Conservation (phyloP, 2,329 filamentous ascomycete genomes). For the Epichloe brachyelytri region DNA sequence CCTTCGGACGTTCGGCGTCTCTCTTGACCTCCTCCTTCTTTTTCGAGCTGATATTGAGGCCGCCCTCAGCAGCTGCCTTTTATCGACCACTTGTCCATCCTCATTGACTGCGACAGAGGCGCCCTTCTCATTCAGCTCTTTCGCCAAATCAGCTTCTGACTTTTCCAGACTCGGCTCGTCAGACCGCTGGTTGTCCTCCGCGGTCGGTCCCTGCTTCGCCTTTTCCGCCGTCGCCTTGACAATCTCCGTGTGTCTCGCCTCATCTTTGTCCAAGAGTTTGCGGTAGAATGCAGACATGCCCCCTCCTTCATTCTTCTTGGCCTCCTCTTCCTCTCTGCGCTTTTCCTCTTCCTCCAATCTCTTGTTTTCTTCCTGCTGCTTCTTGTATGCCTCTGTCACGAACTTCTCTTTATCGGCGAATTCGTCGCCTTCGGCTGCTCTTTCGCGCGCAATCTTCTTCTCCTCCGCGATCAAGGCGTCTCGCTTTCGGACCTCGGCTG, state of each 20-base stretch:
- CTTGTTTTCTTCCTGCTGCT: conserved; percentile 64
- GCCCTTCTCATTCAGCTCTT: conserved; percentile 50
- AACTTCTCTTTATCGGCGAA: conserved; percentile 78
- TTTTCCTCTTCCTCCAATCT: conserved; percentile 60
- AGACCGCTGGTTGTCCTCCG: conserved; percentile 14
- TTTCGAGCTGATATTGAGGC: conserved; percentile 58
- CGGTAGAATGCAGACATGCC: conserved; percentile 73
- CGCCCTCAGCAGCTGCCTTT: conserved; percentile 67
- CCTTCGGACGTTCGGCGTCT: conserved; percentile 12
- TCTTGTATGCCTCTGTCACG: conserved; percentile 71
- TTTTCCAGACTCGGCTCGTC: conserved; percentile 37
- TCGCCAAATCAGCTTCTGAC: conserved; percentile 50
- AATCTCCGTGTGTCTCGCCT: conserved; percentile 55
- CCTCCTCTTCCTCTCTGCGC: conserved; percentile 48
- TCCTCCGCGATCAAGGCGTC: conserved; percentile 69
- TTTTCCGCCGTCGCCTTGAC: conserved; percentile 52
- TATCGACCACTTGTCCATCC: conserved; percentile 72
- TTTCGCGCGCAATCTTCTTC: conserved; percentile 64
- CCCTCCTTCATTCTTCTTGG: conserved; percentile 46
- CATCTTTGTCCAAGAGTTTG: conserved; percentile 57
- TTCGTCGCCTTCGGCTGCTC: conserved; percentile 68
- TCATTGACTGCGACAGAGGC: conserved; percentile 60
- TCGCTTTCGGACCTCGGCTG: conserved; percentile 64
- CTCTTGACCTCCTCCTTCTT: conserved; percentile 34
- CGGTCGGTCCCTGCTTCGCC: conserved; percentile 25